Evolutionary conservation across 2,329 filamentous ascomycete genomes (phyloP), one percentile per base, ranked within the genome.

Genomic region (Aspergillus ruber): DNA sequence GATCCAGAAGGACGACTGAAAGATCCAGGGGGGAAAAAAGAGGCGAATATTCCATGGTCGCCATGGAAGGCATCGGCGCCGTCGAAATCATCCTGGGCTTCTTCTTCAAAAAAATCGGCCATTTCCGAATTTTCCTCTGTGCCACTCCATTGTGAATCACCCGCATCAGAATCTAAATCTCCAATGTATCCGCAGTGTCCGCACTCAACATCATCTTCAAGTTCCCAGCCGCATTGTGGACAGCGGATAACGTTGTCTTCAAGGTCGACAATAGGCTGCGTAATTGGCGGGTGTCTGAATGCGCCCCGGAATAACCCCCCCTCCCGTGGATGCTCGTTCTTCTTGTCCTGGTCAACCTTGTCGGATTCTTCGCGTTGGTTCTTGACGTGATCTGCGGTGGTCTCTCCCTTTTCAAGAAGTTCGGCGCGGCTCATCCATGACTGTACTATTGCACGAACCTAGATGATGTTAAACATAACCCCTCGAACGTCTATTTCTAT

Each of bases 391-490:
- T 85, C 79, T 42, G 81, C 77, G 3, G 78, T 70, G 2, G 80
- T 83, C 64, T 86, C 83, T 41, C 80, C 81, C 38, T 76, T 69
- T 35, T 83, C 80, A 46, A 86, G 68, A 36, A 86, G 70, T 59
- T 85, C 81, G 29, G 72, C 71, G 46, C 80, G 76, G 53, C 72
- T 75, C 36, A 79, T 76, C 63, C 86, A 84, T 52, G 84, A 72
- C 50, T 80, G 74, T 20, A 83, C 81, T 64, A 86, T 76, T 49
- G 85, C 79, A 48, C 83, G 78, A 45, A 86, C 75, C 79, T 82
- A 55, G 13, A 18, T 42, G 20, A 43, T 13, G 38, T 55, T 33
- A 55, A 41, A 55, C 44, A 44, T 38, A 15, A 46, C 17, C 35
- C 18, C n/a, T 27, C 33, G 23, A 32, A 23, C 15, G 10, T 39